Conservation (phyloP, 106 monocot genomes). For the Phalaenopsis equestris region DNA sequence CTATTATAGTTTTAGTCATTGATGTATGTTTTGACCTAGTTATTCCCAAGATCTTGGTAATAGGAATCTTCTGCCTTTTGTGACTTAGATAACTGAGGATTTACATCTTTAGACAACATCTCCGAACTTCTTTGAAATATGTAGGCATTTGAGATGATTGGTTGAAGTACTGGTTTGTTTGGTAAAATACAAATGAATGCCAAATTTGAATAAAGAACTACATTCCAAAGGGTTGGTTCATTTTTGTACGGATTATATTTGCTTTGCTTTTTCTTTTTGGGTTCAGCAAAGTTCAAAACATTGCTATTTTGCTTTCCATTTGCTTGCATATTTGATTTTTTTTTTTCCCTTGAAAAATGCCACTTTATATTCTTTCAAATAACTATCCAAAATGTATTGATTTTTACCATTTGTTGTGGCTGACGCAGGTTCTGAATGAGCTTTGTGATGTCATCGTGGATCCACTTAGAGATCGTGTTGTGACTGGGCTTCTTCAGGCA, state of each 20-base stretch:
- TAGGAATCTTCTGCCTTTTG: no score
- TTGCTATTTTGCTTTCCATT: background rate
- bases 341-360: background rate
- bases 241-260: background rate
- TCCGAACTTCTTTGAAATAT: no score
- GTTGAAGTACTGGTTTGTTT: no score
- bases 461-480: slow-evolving; percentile 81
- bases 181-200: no score
- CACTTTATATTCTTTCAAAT: background rate
- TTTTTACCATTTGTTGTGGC: background rate
- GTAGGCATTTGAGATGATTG: no score
- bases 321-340: background rate
- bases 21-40: no score
- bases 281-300: background rate
- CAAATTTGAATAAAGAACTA: no score
- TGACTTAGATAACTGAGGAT: no score
- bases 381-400: background rate
- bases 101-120: no score
- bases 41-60: no score
- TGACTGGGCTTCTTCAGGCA: slow-evolving; percentile 96
- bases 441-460: slow-evolving; percentile 91
- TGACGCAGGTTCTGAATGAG: slow-evolving; percentile 69
- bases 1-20: no score
- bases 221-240: background rate
- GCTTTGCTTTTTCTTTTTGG: background rate